These are phyloP conservation scores for Calonectria leucothoes DNA, from an alignment of 2,329 filamentous ascomycete species.

Conservation along the genomic window DNA sequence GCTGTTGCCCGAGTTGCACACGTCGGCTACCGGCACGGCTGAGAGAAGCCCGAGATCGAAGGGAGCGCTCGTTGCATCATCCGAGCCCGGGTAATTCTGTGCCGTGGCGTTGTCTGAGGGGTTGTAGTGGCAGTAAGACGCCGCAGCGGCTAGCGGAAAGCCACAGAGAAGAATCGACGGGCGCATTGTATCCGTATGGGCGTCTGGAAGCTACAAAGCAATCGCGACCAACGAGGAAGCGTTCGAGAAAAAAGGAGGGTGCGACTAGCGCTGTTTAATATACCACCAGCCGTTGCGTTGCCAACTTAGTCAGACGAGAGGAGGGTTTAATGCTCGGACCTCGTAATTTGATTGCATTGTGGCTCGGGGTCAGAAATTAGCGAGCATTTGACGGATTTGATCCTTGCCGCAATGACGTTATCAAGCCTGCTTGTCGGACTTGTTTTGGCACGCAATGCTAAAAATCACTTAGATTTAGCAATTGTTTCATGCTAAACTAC, in stretches of 20 bases:
- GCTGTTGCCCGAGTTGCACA: slow-evolving; percentile 10
- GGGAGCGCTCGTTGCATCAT: not conserved
- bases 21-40: slow-evolving; percentile 17
- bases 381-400: not conserved
- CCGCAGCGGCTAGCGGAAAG: not conserved
- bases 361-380: not conserved
- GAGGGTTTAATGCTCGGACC: not conserved
- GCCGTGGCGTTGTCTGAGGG: not conserved
- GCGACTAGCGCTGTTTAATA: not conserved
- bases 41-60: slow-evolving; percentile 11
- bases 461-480: not conserved
- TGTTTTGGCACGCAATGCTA: no score
- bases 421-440: not conserved
- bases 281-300: not conserved
- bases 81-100: not conserved
- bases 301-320: not conserved
- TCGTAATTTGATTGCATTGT: not conserved
- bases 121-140: not conserved
- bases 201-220: not conserved
- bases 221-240: no score
- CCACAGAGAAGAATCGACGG: not conserved
- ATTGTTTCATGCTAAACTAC: not conserved
- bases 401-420: not conserved
- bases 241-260: not conserved
- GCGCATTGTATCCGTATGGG: not conserved